Base-by-base conservation (phyloP, 2,329 filamentous ascomycete species). In the Rhinocladiella similis region DNA sequence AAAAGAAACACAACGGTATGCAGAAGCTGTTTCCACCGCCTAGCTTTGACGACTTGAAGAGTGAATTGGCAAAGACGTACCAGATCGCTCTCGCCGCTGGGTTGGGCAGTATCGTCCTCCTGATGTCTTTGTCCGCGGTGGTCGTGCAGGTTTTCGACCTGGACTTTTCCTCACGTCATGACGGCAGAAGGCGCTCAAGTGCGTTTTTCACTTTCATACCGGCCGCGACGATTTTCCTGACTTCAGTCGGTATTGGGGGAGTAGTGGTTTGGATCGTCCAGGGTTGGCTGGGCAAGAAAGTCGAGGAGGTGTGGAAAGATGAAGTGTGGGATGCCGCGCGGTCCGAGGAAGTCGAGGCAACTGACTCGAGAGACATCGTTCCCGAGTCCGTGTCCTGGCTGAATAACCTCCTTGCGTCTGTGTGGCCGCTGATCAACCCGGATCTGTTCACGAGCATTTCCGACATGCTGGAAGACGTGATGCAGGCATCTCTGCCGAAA, bases 371-470 rank as follows among this genome's bases (percentile, higher is more conserved):
- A 18, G 56, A 61, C 58, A 65, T 77, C 60, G 76, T 83, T 1
- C 83, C 87, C 3, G 87, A 88, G 64, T 87, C 86, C 0, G 82
- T 84, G 0, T 79, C 84, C 50, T 91, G 88, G 88, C 77, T 91
- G 52, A 91, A 91, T 67, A 86, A 83, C 3, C 69, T 90, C 0
- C 67, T 91, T 6, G 76, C 80, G 3, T 82, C 86, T 1, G 79
- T 90, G 4, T 91, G 88, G 88, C 86, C 87, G 0, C 76, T 91
- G 27, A 80, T 91, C 66, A 91, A 91, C 66, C 88, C 88, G 0
- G 88, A 91, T 64, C 77, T 91, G 1, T 90, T 91, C 64, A 79
- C 82, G 1, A 84, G 83, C 33, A 69, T 90, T 1, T 81, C 84
- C 0, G 88, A 91, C 65, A 88, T 83, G 25, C 79, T 91, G 3